Evolutionary conservation across 2,329 filamentous ascomycete species (phyloP), one percentile per base, ranked within the genome.

Genomic region (Lasiodiplodia hormozganensis): DNA sequence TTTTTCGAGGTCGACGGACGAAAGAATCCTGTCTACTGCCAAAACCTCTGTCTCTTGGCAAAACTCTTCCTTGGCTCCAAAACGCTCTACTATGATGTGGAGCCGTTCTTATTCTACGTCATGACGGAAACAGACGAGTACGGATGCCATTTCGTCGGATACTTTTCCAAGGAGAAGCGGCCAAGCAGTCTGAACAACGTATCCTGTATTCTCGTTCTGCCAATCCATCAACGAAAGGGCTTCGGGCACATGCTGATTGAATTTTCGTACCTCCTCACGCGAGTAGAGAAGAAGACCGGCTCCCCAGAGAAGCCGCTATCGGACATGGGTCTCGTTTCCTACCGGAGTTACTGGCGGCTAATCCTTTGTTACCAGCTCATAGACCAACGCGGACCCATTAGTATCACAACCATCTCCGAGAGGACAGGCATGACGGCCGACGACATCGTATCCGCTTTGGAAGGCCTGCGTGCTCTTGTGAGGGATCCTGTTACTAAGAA

Each of bases 31-130:
- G 93, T 97, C n/a, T 99, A 97, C 82, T 99, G 96, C 77, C 96
- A 97, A 75, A 99, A 99, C 74, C 88, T 99, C 38, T 99, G 96
- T 80, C 87, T 99, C 16, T 86, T 99, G 53, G 96, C 94, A 66
- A 99, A 99, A 81, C 86, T 99, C 25, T 99, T 99, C 78, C 86
- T 99, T n/a, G 96, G 96, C 25, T 97, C 96, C 67, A 99, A 99
- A 80, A 99, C 96, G 0, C 86, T 98, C 4, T 98, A 98, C 83
- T 98, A 98, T 81, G 95, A 98, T 75, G 95, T 98, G 2, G 95
- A 98, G 73, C 96, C 95, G 0, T 98, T 98, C 78, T 81, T 98
- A 7, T 98, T 98, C 82, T 98, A 98, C 78, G 94, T 97, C 74
- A 92, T 98, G 82, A 97, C 94, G 72, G 96, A 97, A 74, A 95